phyloP scores from a whole-genome alignment of 2,329 filamentous ascomycete species.

The Ophiostoma sp. region DNA sequence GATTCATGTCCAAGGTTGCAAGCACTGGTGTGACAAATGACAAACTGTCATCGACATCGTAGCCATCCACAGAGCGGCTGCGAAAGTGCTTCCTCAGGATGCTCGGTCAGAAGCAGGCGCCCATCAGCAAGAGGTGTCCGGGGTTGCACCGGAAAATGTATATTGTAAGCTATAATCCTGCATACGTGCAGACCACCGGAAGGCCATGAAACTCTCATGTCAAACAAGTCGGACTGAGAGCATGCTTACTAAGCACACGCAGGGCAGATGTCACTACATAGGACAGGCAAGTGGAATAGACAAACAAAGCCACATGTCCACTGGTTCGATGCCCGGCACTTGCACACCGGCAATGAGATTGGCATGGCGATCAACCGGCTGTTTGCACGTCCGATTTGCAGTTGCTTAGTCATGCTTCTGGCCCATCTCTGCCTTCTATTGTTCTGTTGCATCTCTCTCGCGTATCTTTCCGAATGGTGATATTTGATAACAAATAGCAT shows the following conservation, averaged over 20 bases:
- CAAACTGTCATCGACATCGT: neutral
- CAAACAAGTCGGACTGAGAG: too few relatives aligned
- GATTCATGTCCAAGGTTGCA: neutral
- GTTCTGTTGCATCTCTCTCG: neutral
- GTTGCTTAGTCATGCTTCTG: neutral
- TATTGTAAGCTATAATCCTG: neutral
- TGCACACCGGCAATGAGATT: too few relatives aligned
- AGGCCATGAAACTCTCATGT: too few relatives aligned
- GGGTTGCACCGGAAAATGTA: neutral
- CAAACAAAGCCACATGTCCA: neutral
- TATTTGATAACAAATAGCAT: neutral
- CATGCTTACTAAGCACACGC: too few relatives aligned
- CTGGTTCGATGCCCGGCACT: too few relatives aligned
- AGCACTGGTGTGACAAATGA: neutral
- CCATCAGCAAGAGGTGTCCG: neutral
- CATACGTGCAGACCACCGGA: too few relatives aligned
- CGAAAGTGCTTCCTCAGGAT: neutral
- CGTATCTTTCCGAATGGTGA: neutral
- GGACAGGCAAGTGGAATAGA: too few relatives aligned
- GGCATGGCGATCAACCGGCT: too few relatives aligned
- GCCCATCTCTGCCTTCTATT: neutral
- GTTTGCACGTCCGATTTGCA: neutral
- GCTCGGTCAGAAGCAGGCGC: neutral
- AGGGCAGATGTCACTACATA: neutral
- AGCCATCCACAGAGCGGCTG: neutral